Base-by-base conservation (phyloP, 495 filamentous ascomycete genomes). In the Trichoderma parareesei region DNA sequence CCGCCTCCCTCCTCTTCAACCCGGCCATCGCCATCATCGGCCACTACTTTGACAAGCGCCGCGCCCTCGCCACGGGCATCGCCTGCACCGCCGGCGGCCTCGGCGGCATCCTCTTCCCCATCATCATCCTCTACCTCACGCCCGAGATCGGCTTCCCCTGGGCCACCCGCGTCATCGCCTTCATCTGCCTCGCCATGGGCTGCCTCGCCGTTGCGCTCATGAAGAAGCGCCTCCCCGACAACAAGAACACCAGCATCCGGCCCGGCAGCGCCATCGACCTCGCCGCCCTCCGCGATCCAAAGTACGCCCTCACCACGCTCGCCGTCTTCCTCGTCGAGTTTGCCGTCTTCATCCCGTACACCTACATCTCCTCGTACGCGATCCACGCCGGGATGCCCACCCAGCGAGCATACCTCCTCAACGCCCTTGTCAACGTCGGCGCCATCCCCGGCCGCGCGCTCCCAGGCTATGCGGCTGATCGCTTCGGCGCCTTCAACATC, bases 381-480 rank as follows among this genome's bases (percentile, higher is more conserved):
- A 75, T 76, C 1, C 71, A 74, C 9, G 76, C 83, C 57, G 78
- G 79, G 8, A 63, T 46, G 41, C 40, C 40, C 14, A 37, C 61
- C 5, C 42, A 43, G 42, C 40, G 43, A n/a, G 42, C 40, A 11
- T 63, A 42, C 13, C 40, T 63, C 18, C 73, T 86, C 13, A 71
- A 86, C 4, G 73, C 84, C n/a, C 77, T 87, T 62, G 75, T 87
- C 59, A 87, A 86, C 67, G 77, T 79, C 2, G 81, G 79, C 0
- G 83, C 81, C 27, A 76, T 82, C 11, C 83, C 90, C 55, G 90
- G 90, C 7, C 88, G 90, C 14, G 83, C 90, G 67, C 72, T 85
- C 1, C 89, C 88, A 0, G 90, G 88, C 49, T 81, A 86, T 69
- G 68, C 91, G 9, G 87, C 89, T 7, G 90, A 93, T 71, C 81